Base-by-base conservation (phyloP, 192 early-diverging fungal species). In the Backusella psychrophila region DNA sequence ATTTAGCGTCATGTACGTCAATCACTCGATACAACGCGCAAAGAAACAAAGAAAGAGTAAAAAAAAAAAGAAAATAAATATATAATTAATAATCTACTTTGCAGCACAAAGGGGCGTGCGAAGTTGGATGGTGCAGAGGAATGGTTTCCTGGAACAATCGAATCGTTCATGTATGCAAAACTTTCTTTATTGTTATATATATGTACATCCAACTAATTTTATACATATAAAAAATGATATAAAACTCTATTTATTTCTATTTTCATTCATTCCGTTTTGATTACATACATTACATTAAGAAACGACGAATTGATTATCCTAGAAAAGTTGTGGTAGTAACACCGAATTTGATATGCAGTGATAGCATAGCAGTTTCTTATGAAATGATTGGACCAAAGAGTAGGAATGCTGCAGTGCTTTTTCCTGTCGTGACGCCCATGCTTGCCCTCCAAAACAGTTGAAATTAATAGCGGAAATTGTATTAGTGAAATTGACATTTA, bases 401-500 rank as follows among this genome's bases (percentile, higher is more conserved):
- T 59, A 59, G 53, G 53, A 59, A 59, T 59, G 53, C 23, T 59
- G 23, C 53, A 59, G 53, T 29, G 56, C 56, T 63, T 63, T 56
- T 63, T n/a, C 56, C 56, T 14, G 56, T 63, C 56, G 26, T 63
- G 56, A 29, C 56, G 21, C 56, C 23, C 56, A 63, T 63, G 56
- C 23, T 63, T 63, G 23, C 56, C 3, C 56, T 63, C 56, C 56
- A 63, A 63, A 63, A 63, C 56, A 63, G 56, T 63, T 63, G 56
- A 63, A 63, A 63, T 63, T 63, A 63, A 63, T 63, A 29, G 56
- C 56, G 56, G 56, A 29, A 29, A 63, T 63, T 63, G 56, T 33
- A 63, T 63, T 23, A 29, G 56, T 63, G 56, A 29, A 29, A 63
- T 63, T 63, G 56, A 63, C 56, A 29, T 63, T 63, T 63, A 29